Conservation (phyloP, 192 early-diverging fungal species). For the Spizellomyces sp. region DNA sequence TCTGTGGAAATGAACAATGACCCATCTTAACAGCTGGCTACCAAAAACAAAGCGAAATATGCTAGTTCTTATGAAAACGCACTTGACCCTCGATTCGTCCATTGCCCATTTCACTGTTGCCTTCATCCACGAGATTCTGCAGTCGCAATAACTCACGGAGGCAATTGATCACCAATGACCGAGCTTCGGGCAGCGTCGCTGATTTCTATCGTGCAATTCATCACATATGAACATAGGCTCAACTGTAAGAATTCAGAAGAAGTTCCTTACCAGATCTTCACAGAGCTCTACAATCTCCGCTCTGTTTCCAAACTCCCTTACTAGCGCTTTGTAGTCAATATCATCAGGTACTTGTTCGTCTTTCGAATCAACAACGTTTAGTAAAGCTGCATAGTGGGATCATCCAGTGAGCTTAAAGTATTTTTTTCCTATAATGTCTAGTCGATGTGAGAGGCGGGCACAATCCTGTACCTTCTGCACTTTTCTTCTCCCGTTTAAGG, state of each 20-base stretch:
- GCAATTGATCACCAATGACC: no score
- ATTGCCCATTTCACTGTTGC: no score
- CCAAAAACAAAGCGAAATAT: no score
- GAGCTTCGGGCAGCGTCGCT: no score
- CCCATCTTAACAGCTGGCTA: no score
- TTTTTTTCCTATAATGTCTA: constrained; percentile 1
- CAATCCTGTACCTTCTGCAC: constrained; percentile 7
- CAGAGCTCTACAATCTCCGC: constrained; percentile 12
- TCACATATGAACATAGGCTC: neutral
- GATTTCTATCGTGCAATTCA: neutral
- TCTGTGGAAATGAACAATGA: no score
- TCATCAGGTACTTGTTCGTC: constrained; percentile 17
- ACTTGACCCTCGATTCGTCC: no score
- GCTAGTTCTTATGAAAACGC: no score
- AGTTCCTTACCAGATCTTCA: constrained; percentile 19
- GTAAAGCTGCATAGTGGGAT: neutral
- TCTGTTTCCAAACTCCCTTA: constrained; percentile 19
- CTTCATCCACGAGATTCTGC: no score
- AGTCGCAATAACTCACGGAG: no score
- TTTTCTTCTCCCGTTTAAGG: constrained; percentile 7
- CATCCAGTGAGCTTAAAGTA: neutral
- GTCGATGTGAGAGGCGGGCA: neutral
- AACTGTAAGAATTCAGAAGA: neutral
- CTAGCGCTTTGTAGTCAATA: constrained; percentile 24
- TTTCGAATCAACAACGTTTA: neutral